These are phyloP conservation scores for Trichosporon sp. DNA, from an alignment of 1,284 basidiomycete genomes.

Conservation along the genomic window DNA sequence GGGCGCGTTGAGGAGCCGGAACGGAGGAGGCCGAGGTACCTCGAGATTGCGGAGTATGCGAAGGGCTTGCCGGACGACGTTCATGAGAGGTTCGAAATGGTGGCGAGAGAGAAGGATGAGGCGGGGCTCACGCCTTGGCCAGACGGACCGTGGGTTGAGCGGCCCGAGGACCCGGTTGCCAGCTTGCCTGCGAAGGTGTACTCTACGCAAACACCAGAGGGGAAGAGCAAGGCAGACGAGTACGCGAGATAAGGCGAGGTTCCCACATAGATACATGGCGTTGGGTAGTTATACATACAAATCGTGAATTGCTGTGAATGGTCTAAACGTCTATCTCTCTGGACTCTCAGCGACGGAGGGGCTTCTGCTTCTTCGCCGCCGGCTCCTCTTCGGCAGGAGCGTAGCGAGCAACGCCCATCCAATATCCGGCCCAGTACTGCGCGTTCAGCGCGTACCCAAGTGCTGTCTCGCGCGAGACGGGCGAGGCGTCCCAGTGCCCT, in stretches of 20 bases:
- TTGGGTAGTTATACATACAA: constrained; percentile 1
- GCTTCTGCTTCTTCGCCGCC: constrained; percentile 6
- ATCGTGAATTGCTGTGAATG: background rate
- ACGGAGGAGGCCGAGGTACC: background rate
- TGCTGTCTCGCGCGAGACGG: constrained; percentile 40
- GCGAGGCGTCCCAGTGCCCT: constrained; percentile 25
- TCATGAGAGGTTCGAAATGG: background rate
- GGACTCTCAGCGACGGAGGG: background rate
- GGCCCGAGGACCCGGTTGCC: background rate
- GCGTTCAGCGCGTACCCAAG: constrained; percentile 50
- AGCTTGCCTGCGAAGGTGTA: no score
- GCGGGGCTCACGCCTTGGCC: background rate
- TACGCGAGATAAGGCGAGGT: background rate
- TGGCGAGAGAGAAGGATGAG: background rate
- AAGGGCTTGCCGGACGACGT: background rate
- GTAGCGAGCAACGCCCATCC: constrained; percentile 50
- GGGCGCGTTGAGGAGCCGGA: no score
- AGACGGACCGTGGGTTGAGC: background rate
- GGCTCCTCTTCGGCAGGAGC: constrained; percentile 5
- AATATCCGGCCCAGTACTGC: constrained; percentile 56
- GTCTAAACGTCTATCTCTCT: background rate
- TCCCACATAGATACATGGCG: constrained; percentile 11
- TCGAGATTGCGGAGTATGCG: background rate
- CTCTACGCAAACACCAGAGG: background rate
- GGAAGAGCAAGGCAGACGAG: no score